These are phyloP conservation scores for Umbilicus rupestris DNA, from an alignment of 164 flowering plant genomes.

Conservation along the genomic window DNA sequence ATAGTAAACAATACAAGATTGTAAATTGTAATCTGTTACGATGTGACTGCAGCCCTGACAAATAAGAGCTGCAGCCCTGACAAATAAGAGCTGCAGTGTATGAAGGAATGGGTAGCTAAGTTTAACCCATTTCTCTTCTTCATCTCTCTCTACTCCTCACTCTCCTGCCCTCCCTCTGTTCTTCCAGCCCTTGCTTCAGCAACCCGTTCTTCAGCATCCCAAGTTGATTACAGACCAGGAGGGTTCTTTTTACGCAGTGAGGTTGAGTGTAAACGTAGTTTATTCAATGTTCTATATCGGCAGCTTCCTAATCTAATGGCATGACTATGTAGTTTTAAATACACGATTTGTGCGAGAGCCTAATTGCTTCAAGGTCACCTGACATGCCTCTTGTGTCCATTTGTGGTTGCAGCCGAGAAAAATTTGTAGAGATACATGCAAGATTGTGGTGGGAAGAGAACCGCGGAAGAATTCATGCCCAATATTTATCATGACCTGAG, in stretches of 20 bases:
- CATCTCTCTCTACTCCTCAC: no score
- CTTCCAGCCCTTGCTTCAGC: no score
- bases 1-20: no score
- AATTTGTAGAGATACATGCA: slow-evolving; percentile 70
- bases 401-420: slow-evolving; percentile 52
- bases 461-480: slow-evolving; percentile 57
- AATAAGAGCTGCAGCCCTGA: no score
- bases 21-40: no score
- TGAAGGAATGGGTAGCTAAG: no score
- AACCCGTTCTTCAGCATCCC: no score
- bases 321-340: background rate
- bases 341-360: background rate
- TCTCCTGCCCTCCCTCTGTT: no score
- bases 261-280: background rate
- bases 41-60: no score
- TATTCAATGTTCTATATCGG: background rate
- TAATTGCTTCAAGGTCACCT: background rate
- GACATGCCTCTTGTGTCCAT: background rate
- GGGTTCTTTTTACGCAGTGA: slow-evolving; percentile 23
- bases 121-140: no score
- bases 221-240: no score
- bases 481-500: slow-evolving; percentile 33
- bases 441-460: slow-evolving; percentile 81
- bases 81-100: no score
- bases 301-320: background rate